These are phyloP conservation scores for Halophytophthora polymorphica DNA, from an alignment of 352 stramenopile species.

Conservation along the genomic window DNA sequence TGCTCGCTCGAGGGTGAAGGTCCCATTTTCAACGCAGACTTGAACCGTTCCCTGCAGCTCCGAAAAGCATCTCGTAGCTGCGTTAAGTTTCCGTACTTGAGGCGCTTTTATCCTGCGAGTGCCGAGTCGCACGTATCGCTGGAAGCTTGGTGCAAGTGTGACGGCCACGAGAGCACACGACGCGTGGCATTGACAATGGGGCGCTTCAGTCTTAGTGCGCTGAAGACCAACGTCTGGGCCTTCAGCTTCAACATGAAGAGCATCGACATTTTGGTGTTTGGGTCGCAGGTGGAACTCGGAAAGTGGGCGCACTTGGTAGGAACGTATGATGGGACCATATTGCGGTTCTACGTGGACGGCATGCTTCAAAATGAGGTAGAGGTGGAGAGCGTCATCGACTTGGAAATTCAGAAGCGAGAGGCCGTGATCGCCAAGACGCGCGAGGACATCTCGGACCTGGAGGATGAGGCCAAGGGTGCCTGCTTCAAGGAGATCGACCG, in stretches of 20 bases:
- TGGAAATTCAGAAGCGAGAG: slow-evolving; percentile 61
- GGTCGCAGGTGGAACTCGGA: slow-evolving; percentile 43
- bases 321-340: slow-evolving; percentile 86
- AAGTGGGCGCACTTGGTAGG: slow-evolving; percentile 87
- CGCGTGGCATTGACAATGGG: slow-evolving; percentile 72
- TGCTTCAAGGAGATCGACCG: slow-evolving; percentile 77
- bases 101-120: slow-evolving; percentile 34
- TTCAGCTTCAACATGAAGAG: slow-evolving; percentile 79
- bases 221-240: slow-evolving; percentile 74
- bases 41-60: slow-evolving; percentile 73
- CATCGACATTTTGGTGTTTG: slow-evolving; percentile 70
- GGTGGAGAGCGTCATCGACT: slow-evolving; percentile 64
- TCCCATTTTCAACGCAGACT: slow-evolving; percentile 77
- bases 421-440: slow-evolving; percentile 68
- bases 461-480: slow-evolving; percentile 67
- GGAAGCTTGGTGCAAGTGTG: slow-evolving; percentile 76
- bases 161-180: slow-evolving; percentile 65
- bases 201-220: slow-evolving; percentile 63
- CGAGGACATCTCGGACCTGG: slow-evolving; percentile 67
- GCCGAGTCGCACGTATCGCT: slow-evolving; percentile 49
- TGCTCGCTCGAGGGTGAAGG: slow-evolving; percentile 74
- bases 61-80: slow-evolving; percentile 55
- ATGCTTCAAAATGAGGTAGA: slow-evolving; percentile 70
- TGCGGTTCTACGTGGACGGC: slow-evolving; percentile 82
- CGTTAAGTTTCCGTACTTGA: slow-evolving; percentile 45